Percentiles rank a stretch among this genome's conserved stretches.
These are phyloP conservation scores for Mycena vulgaris DNA, from an alignment of 768 basidiomycete species.

Conservation along the genomic window DNA sequence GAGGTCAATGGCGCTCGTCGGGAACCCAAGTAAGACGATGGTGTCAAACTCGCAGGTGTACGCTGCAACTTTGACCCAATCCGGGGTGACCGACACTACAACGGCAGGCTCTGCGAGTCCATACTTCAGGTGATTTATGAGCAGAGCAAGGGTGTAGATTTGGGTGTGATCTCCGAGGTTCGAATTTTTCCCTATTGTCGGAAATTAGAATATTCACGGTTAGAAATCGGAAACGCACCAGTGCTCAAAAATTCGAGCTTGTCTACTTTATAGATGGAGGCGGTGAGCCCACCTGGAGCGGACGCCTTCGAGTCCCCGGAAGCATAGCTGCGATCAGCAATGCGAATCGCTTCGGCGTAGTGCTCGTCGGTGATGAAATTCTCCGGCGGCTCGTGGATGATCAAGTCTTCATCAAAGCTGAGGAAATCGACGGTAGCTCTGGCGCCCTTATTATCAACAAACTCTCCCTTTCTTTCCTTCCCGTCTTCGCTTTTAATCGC, in stretches of 20 bases:
- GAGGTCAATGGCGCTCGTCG: slow-evolving; percentile 32
- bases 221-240: slow-evolving; percentile 8
- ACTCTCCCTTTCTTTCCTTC: slow-evolving; percentile 25
- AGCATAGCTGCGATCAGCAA: slow-evolving; percentile 33
- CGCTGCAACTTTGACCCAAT: slow-evolving; percentile 40
- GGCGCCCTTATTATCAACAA: slow-evolving; percentile 24
- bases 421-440: slow-evolving; percentile 29
- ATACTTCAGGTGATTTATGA: slow-evolving; percentile 39
- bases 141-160: slow-evolving; percentile 36
- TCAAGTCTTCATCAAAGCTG: slow-evolving; percentile 32
- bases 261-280: slow-evolving; percentile 39
- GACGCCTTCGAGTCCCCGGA: slow-evolving; percentile 33
- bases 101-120: slow-evolving; percentile 36
- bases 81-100: slow-evolving; percentile 33
- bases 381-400: slow-evolving; percentile 25
- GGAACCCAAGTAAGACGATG: slow-evolving; percentile 39
- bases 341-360: slow-evolving; percentile 30
- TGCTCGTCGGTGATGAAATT: slow-evolving; percentile 35
- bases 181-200: slow-evolving; percentile 16
- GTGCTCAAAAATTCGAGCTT: slow-evolving; percentile 30
- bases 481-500: slow-evolving; percentile 29
- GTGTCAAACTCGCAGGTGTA: slow-evolving; percentile 37
- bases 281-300: slow-evolving; percentile 30
- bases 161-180: slow-evolving; percentile 34
- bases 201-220: not conserved